Evolutionary conservation across 345 rosid species (phyloP).

Genomic region (Psidium friedrichsthalianum): DNA sequence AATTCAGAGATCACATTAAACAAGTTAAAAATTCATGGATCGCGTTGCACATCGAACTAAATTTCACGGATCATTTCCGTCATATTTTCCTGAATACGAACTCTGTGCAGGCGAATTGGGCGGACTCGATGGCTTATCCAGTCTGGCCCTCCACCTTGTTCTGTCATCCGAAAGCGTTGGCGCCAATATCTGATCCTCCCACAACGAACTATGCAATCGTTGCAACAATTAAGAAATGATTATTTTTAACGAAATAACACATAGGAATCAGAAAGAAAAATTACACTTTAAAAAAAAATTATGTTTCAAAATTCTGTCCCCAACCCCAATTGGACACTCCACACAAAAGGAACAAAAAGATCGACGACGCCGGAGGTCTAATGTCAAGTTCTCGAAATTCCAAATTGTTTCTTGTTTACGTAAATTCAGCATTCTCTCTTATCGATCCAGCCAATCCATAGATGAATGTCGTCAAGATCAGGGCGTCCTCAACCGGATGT

Average conservation of each 20-base stretch:
- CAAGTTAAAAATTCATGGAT: background rate
- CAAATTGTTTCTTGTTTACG: background rate
- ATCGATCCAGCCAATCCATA: background rate
- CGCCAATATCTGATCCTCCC: conserved; percentile 52
- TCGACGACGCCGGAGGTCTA: background rate
- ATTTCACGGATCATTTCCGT: background rate
- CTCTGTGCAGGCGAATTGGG: background rate
- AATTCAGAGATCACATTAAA: background rate
- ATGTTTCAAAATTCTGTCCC: background rate
- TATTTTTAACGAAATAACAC: background rate
- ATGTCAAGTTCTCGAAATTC: background rate
- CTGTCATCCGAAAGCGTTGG: conserved; percentile 45
- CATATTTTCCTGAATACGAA: background rate
- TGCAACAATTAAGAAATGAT: background rate
- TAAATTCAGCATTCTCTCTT: background rate
- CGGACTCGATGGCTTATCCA: background rate
- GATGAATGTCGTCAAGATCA: conserved; percentile 13
- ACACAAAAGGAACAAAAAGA: background rate
- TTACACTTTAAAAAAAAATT: background rate
- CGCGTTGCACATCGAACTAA: background rate
- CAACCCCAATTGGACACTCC: background rate
- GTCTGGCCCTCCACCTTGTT: background rate
- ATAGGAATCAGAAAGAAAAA: background rate
- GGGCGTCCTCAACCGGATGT: conserved; percentile 3
- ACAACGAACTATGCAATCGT: conserved; percentile 6